Conservation (phyloP, 768 basidiomycete species). For the Boletus speciosus region DNA sequence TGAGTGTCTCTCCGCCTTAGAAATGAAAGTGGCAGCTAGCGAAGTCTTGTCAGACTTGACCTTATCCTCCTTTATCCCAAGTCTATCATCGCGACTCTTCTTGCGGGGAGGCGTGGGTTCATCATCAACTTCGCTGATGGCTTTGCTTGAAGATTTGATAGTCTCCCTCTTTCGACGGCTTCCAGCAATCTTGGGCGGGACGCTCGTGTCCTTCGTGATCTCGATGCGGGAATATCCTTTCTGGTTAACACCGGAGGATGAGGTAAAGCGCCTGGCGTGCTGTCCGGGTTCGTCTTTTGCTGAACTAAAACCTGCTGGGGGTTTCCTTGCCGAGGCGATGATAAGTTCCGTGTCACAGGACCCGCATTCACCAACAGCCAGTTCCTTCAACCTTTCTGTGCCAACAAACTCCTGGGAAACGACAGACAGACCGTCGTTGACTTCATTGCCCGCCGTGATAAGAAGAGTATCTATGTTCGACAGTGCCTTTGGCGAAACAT, state of each 20-base stretch:
- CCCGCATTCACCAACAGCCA: not conserved
- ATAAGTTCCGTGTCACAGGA: not conserved
- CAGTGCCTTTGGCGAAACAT: slow-evolving; percentile 7
- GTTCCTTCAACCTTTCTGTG: not conserved
- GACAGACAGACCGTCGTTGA: not conserved
- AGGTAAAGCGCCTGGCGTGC: not conserved
- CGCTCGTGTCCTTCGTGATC: not conserved
- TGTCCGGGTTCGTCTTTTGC: not conserved
- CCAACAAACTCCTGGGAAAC: not conserved
- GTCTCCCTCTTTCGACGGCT: slow-evolving; percentile 28
- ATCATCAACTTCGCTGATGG: slow-evolving; percentile 11
- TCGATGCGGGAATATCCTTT: not conserved
- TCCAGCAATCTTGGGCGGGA: slow-evolving; percentile 17
- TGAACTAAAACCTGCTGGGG: not conserved
- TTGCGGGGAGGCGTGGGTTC: slow-evolving; percentile 15
- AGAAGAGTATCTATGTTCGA: slow-evolving; percentile 1
- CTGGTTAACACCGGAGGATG: not conserved
- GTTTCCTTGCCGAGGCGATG: not conserved
- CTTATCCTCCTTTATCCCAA: not conserved
- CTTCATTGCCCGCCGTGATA: not conserved
- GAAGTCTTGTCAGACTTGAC: not conserved
- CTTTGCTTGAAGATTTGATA: slow-evolving; percentile 1
- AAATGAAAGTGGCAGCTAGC: not conserved
- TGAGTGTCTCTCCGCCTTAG: slow-evolving; percentile 30
- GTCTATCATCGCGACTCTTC: slow-evolving; percentile 16